Base-by-base conservation (phyloP, 805 yeast genomes). In the Suhomyces emberorum region DNA sequence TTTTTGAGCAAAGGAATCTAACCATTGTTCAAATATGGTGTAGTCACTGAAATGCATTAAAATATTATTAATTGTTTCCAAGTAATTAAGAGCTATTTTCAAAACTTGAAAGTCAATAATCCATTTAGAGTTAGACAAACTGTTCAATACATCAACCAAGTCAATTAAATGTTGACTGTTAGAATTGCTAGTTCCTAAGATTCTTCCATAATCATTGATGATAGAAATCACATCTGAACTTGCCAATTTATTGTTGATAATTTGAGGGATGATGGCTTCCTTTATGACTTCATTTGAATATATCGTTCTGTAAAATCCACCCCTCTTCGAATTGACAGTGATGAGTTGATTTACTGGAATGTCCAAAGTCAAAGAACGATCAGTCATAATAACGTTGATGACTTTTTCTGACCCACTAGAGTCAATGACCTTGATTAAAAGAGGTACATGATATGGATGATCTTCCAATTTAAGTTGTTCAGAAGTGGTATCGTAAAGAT, bases 391-490 rank as follows among this genome's bases (percentile, higher is more conserved):
- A 29, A 64, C 57, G 44, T 70, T 68, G 18, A 55, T 54, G 1
- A 62, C 42, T 15, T 63, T 52, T 3, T 30, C 31, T 2, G 40
- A 16, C 60, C 72, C 55, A 55, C 65, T 16, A 30, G 50, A 53
- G 24, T 39, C 46, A 22, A 42, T 35, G 2, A 62, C 46, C 32
- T 60, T 69, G 24, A 77, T 53, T 3, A 69, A 55, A 41, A 84
- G 54, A 3, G 91, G 89, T 30, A 83, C 61, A 43, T 79, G 82
- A 50, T 65, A 83, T 3, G 83, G 81, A 27, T 66, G 59, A 47
- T 81, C 79, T 51, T 79, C 86, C 24, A 69, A 46, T 10, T 61
- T 48, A n/a, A 55, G 50, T 18, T 49, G 46, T 4, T 48, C 50
- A 3, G 43, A 47, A n/a, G 57, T 41, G 19, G 42, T 38, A 17